Conservation (phyloP, 2,329 filamentous ascomycete genomes). For the Aspergillus puulaauensis region DNA sequence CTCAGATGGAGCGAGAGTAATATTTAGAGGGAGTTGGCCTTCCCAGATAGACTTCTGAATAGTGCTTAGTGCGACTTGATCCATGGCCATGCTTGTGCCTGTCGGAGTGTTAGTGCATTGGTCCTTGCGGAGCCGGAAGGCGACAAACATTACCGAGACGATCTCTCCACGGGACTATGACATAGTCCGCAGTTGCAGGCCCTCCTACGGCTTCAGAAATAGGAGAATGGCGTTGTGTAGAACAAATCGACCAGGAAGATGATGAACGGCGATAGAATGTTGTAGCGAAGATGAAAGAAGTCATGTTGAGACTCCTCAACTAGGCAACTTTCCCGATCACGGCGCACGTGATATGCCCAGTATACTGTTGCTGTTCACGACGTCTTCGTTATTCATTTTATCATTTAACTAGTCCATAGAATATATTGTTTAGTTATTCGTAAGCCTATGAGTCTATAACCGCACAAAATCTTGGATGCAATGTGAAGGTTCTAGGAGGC, state of each 20-base stretch:
- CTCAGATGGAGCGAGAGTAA: conserved; percentile 58
- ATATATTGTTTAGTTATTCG: no score
- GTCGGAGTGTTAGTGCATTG: neutral
- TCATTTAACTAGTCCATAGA: no score
- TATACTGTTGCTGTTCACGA: neutral
- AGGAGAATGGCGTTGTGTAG: neutral
- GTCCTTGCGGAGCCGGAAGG: neutral
- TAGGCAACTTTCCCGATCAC: conserved; percentile 10
- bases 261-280: neutral
- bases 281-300: neutral
- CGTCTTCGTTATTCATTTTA: neutral
- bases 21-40: conserved; percentile 60
- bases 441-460: no score
- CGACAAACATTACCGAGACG: neutral
- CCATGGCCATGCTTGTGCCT: conserved; percentile 3
- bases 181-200: neutral
- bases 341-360: conserved; percentile 3
- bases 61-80: conserved; percentile 24
- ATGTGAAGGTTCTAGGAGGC: no score
- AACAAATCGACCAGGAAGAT: neutral
- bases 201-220: neutral
- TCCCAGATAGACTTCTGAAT: conserved; percentile 56
- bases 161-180: neutral
- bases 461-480: no score
- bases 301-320: neutral